phyloP scores from a whole-genome alignment of 257 asterid genomes.

The Gentiana dahurica region DNA sequence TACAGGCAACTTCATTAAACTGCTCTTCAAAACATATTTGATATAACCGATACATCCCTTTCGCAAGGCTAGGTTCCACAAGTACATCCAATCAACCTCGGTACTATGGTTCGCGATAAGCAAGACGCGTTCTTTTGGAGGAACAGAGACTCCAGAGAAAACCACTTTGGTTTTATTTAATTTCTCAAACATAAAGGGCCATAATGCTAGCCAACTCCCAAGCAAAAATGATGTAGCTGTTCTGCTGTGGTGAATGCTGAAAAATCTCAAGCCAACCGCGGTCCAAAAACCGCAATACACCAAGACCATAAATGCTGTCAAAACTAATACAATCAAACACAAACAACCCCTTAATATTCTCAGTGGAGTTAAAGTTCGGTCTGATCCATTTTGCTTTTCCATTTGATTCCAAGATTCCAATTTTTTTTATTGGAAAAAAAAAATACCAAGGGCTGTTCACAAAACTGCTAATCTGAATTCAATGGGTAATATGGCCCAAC shows the following conservation, averaged over 20 bases:
- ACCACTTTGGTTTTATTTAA: slow-evolving; percentile 67
- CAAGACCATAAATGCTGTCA: slow-evolving; percentile 61
- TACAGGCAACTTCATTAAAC: slow-evolving; percentile 77
- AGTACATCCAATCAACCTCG: slow-evolving; percentile 95
- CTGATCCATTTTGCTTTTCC: slow-evolving; percentile 35
- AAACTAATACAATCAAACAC: slow-evolving; percentile 43
- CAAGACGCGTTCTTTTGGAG: slow-evolving; percentile 50
- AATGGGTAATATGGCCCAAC: no score
- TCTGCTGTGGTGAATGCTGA: slow-evolving; percentile 61
- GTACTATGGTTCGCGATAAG: slow-evolving; percentile 81
- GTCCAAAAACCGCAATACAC: slow-evolving; percentile 63
- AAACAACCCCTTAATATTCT: slow-evolving; percentile 51
- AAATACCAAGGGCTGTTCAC: no score
- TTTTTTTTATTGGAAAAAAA: no score
- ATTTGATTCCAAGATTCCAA: slow-evolving; percentile 11
- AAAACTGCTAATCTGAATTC: no score
- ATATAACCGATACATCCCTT: slow-evolving; percentile 53
- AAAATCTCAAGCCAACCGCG: slow-evolving; percentile 42
- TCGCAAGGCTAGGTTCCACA: slow-evolving; percentile 91
- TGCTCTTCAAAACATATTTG: slow-evolving; percentile 73
- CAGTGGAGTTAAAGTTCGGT: slow-evolving; percentile 43
- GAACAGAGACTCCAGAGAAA: slow-evolving; percentile 69
- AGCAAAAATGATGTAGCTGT: slow-evolving; percentile 45
- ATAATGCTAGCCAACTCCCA: slow-evolving; percentile 81
- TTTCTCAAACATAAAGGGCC: slow-evolving; percentile 84